Percentiles rank a stretch among this genome's conserved stretches.
phyloP scores from a whole-genome alignment of 331 rosid species.

The Quercus lobata region DNA sequence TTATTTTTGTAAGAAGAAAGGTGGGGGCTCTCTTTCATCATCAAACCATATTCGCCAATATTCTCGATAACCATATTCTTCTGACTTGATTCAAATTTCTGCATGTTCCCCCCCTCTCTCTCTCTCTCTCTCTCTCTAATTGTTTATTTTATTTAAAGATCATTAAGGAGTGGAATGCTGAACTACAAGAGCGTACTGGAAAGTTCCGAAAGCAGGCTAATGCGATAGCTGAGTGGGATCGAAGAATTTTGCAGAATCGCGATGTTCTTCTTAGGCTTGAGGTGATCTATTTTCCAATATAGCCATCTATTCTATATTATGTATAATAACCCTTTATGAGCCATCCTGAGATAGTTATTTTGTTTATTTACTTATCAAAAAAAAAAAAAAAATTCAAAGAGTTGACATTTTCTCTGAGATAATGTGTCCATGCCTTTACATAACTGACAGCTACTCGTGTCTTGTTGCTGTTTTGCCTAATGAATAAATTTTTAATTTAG shows the following conservation, averaged over 20 bases:
- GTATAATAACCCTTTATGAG: background rate
- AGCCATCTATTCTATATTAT: background rate
- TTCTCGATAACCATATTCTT: background rate
- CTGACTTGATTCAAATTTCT: background rate
- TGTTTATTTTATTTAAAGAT: conserved; percentile 38
- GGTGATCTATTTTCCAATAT: conserved; percentile 37
- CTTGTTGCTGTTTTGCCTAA: conserved; percentile 16
- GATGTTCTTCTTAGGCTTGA: conserved; percentile 81
- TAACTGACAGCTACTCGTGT: background rate
- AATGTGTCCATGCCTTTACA: background rate
- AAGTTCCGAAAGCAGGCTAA: conserved; percentile 92
- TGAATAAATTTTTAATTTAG: conserved; percentile 32
- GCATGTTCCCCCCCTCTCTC: background rate
- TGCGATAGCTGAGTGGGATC: conserved; percentile 94
- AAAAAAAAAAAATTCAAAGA: background rate
- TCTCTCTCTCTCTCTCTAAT: background rate
- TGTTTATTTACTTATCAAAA: background rate
- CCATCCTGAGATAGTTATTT: background rate
- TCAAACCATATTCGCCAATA: background rate
- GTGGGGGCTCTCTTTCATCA: background rate
- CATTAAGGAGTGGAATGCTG: conserved; percentile 93
- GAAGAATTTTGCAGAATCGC: conserved; percentile 84
- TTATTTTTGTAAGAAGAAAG: background rate
- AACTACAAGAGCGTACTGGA: conserved; percentile 93
- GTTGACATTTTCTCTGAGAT: background rate